Evolutionary conservation across 2,329 filamentous ascomycete species (phyloP).

Genomic region (Pseudogymnoascus sp.): DNA sequence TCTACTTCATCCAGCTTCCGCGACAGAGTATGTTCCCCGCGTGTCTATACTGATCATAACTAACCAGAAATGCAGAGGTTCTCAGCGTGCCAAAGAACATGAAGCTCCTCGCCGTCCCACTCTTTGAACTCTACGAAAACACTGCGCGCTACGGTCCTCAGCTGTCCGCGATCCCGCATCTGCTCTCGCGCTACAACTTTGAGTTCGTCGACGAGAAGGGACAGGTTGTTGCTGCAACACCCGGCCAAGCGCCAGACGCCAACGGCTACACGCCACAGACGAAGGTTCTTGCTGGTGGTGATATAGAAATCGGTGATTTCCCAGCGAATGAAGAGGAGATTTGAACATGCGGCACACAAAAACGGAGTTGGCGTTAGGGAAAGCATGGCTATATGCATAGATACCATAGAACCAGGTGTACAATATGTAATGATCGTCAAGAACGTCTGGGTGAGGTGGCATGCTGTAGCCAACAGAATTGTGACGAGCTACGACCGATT

Average conservation of each 20-base stretch:
- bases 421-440: conserved; percentile 8
- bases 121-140: conserved; percentile 98
- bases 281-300: conserved; percentile 54
- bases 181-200: conserved; percentile 92
- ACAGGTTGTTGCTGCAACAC: conserved; percentile 75
- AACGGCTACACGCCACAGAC: conserved; percentile 47
- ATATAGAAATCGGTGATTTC: conserved; percentile 50
- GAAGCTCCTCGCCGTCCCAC: conserved; percentile 92
- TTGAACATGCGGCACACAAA: neutral
- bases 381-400: conserved; percentile 3
- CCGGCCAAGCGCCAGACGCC: conserved; percentile 56
- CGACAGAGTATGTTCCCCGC: conserved; percentile 61
- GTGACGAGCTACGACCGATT: neutral
- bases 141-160: conserved; percentile 91
- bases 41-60: conserved; percentile 13
- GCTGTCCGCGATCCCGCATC: conserved; percentile 88
- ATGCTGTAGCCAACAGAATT: neutral
- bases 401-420: conserved; percentile 9
- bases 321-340: neutral
- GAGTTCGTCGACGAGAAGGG: conserved; percentile 94
- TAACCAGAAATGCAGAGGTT: conserved; percentile 57
- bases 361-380: conserved; percentile 9
- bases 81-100: conserved; percentile 98
- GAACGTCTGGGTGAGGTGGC: neutral
- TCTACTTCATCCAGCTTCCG: conserved; percentile 93